These are phyloP conservation scores for Amylostereum areolatum DNA, from an alignment of 1,284 basidiomycete species.

Conservation along the genomic window DNA sequence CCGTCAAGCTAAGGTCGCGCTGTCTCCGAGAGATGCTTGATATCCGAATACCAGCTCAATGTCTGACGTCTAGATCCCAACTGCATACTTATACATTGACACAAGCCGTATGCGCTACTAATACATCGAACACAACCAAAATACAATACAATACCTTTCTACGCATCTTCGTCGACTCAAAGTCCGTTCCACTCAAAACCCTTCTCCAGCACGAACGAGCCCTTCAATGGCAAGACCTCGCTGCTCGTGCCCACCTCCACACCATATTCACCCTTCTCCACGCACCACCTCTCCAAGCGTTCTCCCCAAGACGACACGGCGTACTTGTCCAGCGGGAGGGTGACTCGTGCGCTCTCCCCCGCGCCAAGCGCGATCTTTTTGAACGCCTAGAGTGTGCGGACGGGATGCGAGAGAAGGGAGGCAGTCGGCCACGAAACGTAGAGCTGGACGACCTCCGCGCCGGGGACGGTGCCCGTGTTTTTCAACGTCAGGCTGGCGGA, in stretches of 20 bases:
- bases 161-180: slow-evolving; percentile 12
- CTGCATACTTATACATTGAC: no score
- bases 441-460: slow-evolving; percentile 65
- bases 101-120: no score
- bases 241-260: slow-evolving; percentile 45
- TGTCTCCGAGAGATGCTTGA: no score
- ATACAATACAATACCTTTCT: background rate
- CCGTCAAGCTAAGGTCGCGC: no score
- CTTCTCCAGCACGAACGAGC: slow-evolving; percentile 30
- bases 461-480: slow-evolving; percentile 51
- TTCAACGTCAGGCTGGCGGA: slow-evolving; percentile 39
- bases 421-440: slow-evolving; percentile 55
- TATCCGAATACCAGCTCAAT: no score
- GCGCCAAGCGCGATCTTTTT: slow-evolving; percentile 46
- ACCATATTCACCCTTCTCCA: slow-evolving; percentile 36
- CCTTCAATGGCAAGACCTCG: slow-evolving; percentile 33
- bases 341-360: slow-evolving; percentile 33
- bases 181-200: slow-evolving; percentile 45
- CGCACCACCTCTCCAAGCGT: slow-evolving; percentile 34
- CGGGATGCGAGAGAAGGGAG: slow-evolving; percentile 47
- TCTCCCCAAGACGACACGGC: slow-evolving; percentile 55
- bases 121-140: no score
- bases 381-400: slow-evolving; percentile 55
- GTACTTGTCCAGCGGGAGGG: slow-evolving; percentile 51
- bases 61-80: no score